Evolutionary conservation across 441 rosid species (phyloP), one percentile per base, ranked within the genome.

Genomic region (Corymbia citriodora): DNA sequence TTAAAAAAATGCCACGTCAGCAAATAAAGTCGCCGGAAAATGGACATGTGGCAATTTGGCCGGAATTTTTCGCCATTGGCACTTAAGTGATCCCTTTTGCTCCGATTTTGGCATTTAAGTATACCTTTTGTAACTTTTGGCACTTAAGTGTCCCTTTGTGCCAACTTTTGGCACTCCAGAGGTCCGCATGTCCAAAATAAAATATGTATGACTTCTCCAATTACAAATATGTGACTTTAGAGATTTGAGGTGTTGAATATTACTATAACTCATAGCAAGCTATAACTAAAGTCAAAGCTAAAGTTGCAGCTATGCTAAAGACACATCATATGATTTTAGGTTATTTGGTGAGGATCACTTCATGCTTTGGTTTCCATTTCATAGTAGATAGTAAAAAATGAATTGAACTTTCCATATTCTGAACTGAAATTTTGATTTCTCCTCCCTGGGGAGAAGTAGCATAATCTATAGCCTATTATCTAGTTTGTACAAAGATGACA

Each of bases 401-500:
- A 79, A 45, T 48, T 45, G n/a, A 45, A 79, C 27, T 13, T 45
- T 48, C 18, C 85, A 79, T 79, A 40, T 79, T 45, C n/a, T 79
- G 85, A 79, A 45, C 52, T 79, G 85, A 79, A 79, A 79, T 45
- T 79, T 79, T 79, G 53, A 79, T 45, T 79, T 40, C 45, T 89
- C n/a, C 53, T 79, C 85, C n/a, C n/a, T 79, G 23, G 85, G 85
- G 85, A 79, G 85, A 79, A 79, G n/a, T 79, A 23, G 85, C 52
- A 79, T 45, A 40, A 79, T n/a, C 45, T 79, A 23, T 40, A 12
- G 85, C 85, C 85, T 45, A 79, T 65, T 87, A 55, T 59, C 88
- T 89, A 31, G 33, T 90, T 88, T 89, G 94, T 90, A 63, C 89
- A 81, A 90, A 74, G 87, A 13, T 89, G 65, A 45, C 49, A 59